phyloP scores from a whole-genome alignment of 2,329 filamentous ascomycete genomes.

The Ceratocystis cacaofunesta region DNA sequence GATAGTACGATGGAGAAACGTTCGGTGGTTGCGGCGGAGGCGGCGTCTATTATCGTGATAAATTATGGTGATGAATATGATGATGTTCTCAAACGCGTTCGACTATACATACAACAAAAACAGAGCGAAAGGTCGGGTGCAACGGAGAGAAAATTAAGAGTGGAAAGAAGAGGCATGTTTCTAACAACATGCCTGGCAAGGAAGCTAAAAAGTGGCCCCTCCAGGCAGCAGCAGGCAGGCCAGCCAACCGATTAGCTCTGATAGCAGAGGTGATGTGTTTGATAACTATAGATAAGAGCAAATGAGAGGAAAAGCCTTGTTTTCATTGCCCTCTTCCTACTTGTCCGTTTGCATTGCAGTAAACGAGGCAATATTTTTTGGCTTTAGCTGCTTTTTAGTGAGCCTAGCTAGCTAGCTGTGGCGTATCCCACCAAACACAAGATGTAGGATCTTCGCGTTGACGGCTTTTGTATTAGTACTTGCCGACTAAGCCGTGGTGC shows the following conservation, averaged over 20 bases:
- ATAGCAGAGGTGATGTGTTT: neutral
- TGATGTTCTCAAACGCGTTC: neutral
- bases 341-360: neutral
- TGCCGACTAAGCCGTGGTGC: neutral
- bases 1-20: neutral
- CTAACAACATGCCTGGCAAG: neutral
- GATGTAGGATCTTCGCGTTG: neutral
- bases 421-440: conserved; percentile 7
- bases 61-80: neutral
- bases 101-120: too few relatives aligned
- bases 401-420: neutral
- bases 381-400: neutral
- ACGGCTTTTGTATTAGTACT: neutral
- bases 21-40: neutral
- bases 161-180: neutral
- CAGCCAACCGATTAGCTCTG: neutral
- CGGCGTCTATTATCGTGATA: neutral
- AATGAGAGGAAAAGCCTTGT: conserved; percentile 3
- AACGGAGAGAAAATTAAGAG: neutral
- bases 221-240: neutral
- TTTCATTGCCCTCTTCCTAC: neutral
- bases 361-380: neutral
- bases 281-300: conserved; percentile 3
- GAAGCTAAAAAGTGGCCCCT: neutral
- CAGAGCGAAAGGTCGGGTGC: neutral